These are phyloP conservation scores for Phoenix dactylifera DNA, from an alignment of 176 grass and related monocot genomes.

Conservation along the genomic window DNA sequence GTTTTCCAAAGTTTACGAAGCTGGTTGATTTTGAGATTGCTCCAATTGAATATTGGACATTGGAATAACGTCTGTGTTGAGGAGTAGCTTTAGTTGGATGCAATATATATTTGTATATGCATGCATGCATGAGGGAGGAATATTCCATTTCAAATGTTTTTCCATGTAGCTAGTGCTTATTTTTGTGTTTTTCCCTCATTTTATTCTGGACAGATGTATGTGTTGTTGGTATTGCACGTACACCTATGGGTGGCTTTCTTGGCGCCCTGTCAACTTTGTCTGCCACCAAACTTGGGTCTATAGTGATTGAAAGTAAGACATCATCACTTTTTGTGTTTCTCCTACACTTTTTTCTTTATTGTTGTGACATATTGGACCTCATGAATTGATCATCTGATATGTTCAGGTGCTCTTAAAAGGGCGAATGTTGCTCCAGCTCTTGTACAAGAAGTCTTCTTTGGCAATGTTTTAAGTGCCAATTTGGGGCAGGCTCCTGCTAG, in stretches of 20 bases:
- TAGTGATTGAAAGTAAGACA: constrained; percentile 52
- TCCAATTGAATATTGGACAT: too few relatives aligned
- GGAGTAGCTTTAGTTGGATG: too few relatives aligned
- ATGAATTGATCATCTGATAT: constrained; percentile 7
- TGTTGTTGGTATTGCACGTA: constrained; percentile 69
- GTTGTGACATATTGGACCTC: not conserved
- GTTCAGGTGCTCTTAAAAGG: constrained; percentile 57
- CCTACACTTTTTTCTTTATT: not conserved
- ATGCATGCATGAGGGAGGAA: not conserved
- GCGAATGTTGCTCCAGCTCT: constrained; percentile 64
- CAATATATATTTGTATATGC: too few relatives aligned
- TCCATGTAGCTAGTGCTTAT: not conserved
- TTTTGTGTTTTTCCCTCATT: not conserved
- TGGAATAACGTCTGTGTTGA: too few relatives aligned
- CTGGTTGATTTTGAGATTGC: too few relatives aligned
- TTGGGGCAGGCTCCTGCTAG: constrained; percentile 90
- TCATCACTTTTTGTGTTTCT: not conserved
- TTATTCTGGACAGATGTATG: constrained; percentile 60
- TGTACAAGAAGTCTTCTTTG: constrained; percentile 86
- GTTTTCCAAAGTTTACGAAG: too few relatives aligned
- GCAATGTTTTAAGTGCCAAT: constrained; percentile 93
- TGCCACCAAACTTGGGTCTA: constrained; percentile 82
- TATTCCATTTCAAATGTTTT: not conserved
- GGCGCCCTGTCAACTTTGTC: constrained; percentile 72
- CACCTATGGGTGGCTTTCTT: constrained; percentile 85